phyloP scores from a whole-genome alignment of 495 filamentous ascomycete genomes.

The Penicillium lagena region DNA sequence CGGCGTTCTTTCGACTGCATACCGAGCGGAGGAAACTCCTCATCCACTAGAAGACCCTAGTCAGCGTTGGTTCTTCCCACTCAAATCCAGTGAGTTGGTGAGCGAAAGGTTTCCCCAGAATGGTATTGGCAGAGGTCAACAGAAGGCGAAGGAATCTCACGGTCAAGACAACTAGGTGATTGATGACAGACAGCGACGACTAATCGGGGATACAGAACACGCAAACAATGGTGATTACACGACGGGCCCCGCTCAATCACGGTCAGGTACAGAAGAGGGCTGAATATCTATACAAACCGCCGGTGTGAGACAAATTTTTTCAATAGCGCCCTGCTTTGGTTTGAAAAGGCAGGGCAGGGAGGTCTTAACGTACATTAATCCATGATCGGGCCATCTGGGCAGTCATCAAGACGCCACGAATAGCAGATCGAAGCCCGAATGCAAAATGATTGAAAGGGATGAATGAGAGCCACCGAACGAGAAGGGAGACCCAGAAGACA shows the following conservation, averaged over 20 bases:
- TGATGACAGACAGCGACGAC: background rate
- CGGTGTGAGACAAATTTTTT: slow-evolving; percentile 49
- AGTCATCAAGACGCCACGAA: slow-evolving; percentile 41
- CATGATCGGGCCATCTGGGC: slow-evolving; percentile 54
- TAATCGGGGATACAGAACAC: slow-evolving; percentile 21
- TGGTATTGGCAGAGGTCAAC: too few species aligned
- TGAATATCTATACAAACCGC: slow-evolving; percentile 38
- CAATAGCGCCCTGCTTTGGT: slow-evolving; percentile 43
- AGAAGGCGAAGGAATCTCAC: too few species aligned
- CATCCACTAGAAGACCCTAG: slow-evolving; percentile 28
- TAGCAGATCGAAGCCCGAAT: slow-evolving; percentile 31
- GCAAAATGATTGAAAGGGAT: slow-evolving; percentile 23
- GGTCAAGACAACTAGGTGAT: too few species aligned
- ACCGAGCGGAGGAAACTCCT: slow-evolving; percentile 49
- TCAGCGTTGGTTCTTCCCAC: slow-evolving; percentile 14
- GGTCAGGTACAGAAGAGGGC: slow-evolving; percentile 29
- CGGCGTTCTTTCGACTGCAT: slow-evolving; percentile 29
- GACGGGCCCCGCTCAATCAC: slow-evolving; percentile 14
- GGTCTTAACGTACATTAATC: slow-evolving; percentile 75
- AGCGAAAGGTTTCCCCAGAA: too few species aligned
- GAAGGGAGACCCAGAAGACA: slow-evolving; percentile 21
- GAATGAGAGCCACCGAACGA: slow-evolving; percentile 23
- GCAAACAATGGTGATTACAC: slow-evolving; percentile 32
- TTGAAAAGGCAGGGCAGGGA: slow-evolving; percentile 47
- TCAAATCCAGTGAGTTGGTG: too few species aligned